phyloP scores from a whole-genome alignment of 2,329 filamentous ascomycete species.

The Arthrobotrys megalospora region DNA sequence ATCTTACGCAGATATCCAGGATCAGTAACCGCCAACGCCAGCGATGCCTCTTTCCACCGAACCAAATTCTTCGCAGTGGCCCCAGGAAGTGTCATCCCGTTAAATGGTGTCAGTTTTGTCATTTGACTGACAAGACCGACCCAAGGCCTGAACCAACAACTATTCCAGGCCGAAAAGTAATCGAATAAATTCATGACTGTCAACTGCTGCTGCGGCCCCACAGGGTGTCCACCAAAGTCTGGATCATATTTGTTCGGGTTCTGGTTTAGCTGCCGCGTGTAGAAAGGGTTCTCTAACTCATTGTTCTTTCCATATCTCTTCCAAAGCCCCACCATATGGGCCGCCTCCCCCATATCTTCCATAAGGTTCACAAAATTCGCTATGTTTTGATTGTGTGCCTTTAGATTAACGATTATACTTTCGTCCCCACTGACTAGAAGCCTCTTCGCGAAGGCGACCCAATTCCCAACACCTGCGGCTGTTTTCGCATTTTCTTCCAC shows the following conservation, averaged over 20 bases:
- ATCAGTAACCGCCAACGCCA: conserved; percentile 2
- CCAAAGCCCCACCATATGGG: background rate
- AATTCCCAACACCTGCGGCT: no score
- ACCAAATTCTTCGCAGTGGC: background rate
- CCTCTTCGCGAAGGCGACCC: no score
- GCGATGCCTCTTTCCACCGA: background rate
- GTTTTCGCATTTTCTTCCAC: no score
- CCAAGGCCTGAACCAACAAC: conserved; percentile 22
- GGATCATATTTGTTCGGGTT: conserved; percentile 4
- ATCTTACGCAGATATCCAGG: background rate
- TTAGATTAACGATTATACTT: background rate
- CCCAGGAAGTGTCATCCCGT: no score
- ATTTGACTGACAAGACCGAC: background rate
- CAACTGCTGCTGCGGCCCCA: no score
- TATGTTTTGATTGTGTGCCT: background rate
- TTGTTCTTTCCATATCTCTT: background rate
- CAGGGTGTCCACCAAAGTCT: background rate
- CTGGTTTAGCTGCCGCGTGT: background rate
- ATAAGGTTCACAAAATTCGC: background rate
- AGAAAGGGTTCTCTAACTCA: background rate
- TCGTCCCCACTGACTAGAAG: background rate
- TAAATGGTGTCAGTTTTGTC: background rate
- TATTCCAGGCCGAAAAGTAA: conserved; percentile 22
- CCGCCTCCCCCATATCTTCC: background rate
- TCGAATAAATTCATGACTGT: conserved; percentile 9